These are phyloP conservation scores for Trichoderma virens DNA, from an alignment of 495 filamentous ascomycete genomes.

Conservation along the genomic window DNA sequence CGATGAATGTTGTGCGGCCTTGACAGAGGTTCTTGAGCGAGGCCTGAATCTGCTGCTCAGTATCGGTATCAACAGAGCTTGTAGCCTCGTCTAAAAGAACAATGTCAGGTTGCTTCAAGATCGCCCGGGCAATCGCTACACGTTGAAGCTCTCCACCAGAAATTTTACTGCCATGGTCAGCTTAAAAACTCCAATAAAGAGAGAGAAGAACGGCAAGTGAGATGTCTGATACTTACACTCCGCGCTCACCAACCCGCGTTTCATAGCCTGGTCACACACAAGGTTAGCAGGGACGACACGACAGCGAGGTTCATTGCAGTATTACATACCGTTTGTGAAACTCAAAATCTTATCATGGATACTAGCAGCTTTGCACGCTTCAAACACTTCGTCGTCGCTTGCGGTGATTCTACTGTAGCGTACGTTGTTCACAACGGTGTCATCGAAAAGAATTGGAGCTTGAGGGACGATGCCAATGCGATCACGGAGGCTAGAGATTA, in stretches of 20 bases:
- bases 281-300: slow-evolving; percentile 13
- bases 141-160: slow-evolving; percentile 71
- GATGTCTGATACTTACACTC: slow-evolving; percentile 30
- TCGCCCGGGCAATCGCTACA: slow-evolving; percentile 64
- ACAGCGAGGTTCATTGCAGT: background rate
- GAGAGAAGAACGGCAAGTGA: background rate
- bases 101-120: slow-evolving; percentile 46
- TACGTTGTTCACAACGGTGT: slow-evolving; percentile 67
- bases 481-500: slow-evolving; percentile 48
- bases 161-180: slow-evolving; percentile 39
- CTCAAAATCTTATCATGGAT: slow-evolving; percentile 62
- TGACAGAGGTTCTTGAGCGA: slow-evolving; percentile 51
- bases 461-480: slow-evolving; percentile 67
- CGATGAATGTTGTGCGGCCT: slow-evolving; percentile 54
- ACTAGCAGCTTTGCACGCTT: slow-evolving; percentile 61
- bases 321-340: slow-evolving; percentile 46
- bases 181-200: background rate
- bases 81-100: slow-evolving; percentile 52
- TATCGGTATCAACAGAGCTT: slow-evolving; percentile 56
- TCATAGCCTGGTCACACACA: slow-evolving; percentile 42
- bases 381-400: slow-evolving; percentile 55
- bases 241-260: slow-evolving; percentile 53
- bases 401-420: slow-evolving; percentile 57
- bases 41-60: slow-evolving; percentile 64
- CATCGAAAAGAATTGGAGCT: slow-evolving; percentile 62